Evolutionary conservation across 164 flowering plant genomes (phyloP).

Genomic region (Umbellularia californica): DNA sequence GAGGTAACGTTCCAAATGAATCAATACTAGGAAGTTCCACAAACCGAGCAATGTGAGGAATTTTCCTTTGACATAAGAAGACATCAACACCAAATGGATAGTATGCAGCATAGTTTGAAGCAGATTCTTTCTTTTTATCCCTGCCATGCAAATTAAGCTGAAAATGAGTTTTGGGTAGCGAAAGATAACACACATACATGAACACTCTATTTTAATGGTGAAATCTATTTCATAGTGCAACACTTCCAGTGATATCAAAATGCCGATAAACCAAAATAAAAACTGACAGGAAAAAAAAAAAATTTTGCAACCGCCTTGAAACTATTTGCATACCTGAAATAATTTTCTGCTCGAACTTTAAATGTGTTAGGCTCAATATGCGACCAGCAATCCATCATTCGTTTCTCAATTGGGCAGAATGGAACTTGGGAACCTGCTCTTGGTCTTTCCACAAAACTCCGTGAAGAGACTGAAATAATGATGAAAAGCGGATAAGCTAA

Average conservation of each 20-base stretch:
- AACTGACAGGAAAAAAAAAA: background rate
- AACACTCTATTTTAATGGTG: background rate
- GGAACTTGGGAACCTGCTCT: slow-evolving; percentile 93
- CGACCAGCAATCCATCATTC: slow-evolving; percentile 92
- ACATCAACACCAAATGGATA: slow-evolving; percentile 94
- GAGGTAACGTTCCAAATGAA: slow-evolving; percentile 61
- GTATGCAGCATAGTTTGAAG: slow-evolving; percentile 74
- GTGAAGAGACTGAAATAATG: slow-evolving; percentile 61
- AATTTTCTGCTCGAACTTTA: slow-evolving; percentile 76
- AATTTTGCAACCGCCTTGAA: background rate
- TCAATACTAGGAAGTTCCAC: slow-evolving; percentile 64
- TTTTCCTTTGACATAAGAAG: slow-evolving; percentile 65
- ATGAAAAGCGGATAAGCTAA: slow-evolving; percentile 7
- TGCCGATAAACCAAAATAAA: background rate
- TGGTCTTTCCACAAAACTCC: slow-evolving; percentile 72
- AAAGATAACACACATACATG: background rate
- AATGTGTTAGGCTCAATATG: slow-evolving; percentile 70
- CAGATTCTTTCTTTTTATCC: slow-evolving; percentile 91
- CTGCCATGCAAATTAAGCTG: slow-evolving; percentile 33
- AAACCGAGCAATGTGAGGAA: slow-evolving; percentile 84
- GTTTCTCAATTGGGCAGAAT: slow-evolving; percentile 79
- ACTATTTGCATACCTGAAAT: slow-evolving; percentile 49
- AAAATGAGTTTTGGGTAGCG: background rate
- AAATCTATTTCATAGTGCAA: background rate
- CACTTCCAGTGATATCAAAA: background rate